Conservation (phyloP, 441 rosid species). For the Iberis amara region DNA sequence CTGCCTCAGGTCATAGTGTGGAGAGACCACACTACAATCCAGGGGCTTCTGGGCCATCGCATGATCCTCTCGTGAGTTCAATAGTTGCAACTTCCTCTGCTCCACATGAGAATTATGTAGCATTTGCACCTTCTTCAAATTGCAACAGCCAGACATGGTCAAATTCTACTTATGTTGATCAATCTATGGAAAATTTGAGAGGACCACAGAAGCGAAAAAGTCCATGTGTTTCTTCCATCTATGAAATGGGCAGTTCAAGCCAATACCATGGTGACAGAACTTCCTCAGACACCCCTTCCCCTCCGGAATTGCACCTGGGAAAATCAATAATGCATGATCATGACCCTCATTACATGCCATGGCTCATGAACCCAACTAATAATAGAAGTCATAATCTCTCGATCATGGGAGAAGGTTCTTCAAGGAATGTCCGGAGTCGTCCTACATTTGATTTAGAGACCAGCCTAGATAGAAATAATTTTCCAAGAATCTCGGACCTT, state of each 20-base stretch:
- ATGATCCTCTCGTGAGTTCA: conserved; percentile 45
- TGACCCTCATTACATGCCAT: conserved; percentile 46
- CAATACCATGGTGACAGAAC: conserved; percentile 51
- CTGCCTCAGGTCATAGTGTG: conserved; percentile 40
- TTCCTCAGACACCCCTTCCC: conserved; percentile 54
- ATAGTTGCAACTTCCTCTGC: conserved; percentile 40
- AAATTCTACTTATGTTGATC: conserved; percentile 53
- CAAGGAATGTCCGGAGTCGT: conserved; percentile 79
- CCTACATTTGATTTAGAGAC: conserved; percentile 57
- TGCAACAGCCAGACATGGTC: conserved; percentile 47
- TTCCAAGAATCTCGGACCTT: conserved; percentile 40
- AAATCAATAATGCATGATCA: conserved; percentile 36
- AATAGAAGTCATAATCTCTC: conserved; percentile 45
- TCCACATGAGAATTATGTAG: conserved; percentile 47
- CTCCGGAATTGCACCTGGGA: conserved; percentile 51
- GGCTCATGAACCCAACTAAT: conserved; percentile 44
- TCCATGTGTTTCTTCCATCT: conserved; percentile 52
- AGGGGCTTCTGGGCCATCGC: conserved; percentile 47
- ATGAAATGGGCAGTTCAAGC: conserved; percentile 75
- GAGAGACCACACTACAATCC: conserved; percentile 55
- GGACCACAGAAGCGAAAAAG: conserved; percentile 73
- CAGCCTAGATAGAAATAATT: conserved; percentile 40
- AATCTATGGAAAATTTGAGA: conserved; percentile 45
- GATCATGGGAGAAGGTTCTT: conserved; percentile 58
- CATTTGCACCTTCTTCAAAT: conserved; percentile 56